Base-by-base conservation (phyloP, 805 yeast species). In the Candida pseudoglaebosa region DNA sequence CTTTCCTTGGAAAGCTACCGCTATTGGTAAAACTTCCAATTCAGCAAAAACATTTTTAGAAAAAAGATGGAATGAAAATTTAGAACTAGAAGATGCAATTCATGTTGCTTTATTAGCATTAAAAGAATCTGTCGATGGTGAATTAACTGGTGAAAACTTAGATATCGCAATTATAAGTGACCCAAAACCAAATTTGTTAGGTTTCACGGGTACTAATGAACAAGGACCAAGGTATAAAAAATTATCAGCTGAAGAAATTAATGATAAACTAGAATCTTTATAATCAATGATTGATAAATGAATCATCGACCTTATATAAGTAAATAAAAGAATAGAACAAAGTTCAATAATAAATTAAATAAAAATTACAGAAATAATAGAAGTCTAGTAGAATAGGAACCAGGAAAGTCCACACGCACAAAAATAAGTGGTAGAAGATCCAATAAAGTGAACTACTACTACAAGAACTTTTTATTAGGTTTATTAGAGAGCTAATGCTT, bases 1-100 rank as follows among this genome's bases (percentile, higher is more conserved):
- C 62, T 93, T 87, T 75, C 98, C 99, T 7, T 93, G 99, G 99
- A 93, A 91, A 65, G 99, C 99, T 28, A 91, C 99, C 3, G 98
- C 99, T 17, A 93, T 93, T 53, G 99, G 99, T 47, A 90, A 89
- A 59, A 95, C 96, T 18, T 82, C 96, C 3, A 80, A 80, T 32
- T 87, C 95, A n/a, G 99, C 98, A 24, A 93, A 95, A 71, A 91
- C 98, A 1, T 93, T 93, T 54, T 68, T 93, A 57, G 99, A 93
- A 62, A 93, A 93, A 68, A 82, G 99, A 67, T 93, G 98, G 97
- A 91, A 90, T 59, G 95, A 89, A 48, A 96, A 93, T 62, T 72
- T 93, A 58, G 99, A 93, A 67, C 73, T 93, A 46, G 99, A 93
- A 67, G 99, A 93, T 61, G 99, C 98, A 36, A 87, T 93, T 48